Evolutionary conservation across 2,329 filamentous ascomycete species (phyloP).

Genomic region (Gaeumannomyces tritici): DNA sequence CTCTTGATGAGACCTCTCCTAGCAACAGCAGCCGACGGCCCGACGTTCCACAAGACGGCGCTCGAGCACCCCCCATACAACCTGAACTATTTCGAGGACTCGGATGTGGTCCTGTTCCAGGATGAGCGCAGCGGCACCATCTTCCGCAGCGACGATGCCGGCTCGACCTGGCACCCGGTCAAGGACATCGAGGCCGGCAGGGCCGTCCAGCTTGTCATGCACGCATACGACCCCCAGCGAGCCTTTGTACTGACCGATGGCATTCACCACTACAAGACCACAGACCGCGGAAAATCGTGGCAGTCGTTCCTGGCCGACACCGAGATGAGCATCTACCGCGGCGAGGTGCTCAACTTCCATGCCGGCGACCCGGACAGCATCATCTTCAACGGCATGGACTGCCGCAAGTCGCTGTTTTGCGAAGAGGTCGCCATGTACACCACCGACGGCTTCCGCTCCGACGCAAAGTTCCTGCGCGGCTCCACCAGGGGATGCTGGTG

Average conservation of each 20-base stretch:
- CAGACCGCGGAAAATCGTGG: conserved; percentile 78
- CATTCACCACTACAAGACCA: conserved; percentile 71
- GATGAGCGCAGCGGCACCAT: conserved; percentile 55
- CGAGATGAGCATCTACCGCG: conserved; percentile 43
- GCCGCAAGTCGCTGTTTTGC: conserved; percentile 49
- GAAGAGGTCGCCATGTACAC: conserved; percentile 64
- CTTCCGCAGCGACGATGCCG: conserved; percentile 73
- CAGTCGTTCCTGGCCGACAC: conserved; percentile 56
- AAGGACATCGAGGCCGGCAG: conserved; percentile 54
- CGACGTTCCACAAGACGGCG: conserved; percentile 52
- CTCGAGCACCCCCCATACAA: conserved; percentile 59
- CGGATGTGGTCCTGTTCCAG: conserved; percentile 69
- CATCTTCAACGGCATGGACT: conserved; percentile 70
- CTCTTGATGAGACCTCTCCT: conserved; percentile 25
- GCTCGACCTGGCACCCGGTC: conserved; percentile 63
- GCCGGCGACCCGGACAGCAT: conserved; percentile 75
- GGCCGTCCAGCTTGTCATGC: conserved; percentile 58
- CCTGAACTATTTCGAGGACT: conserved; percentile 86
- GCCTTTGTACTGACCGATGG: conserved; percentile 70
- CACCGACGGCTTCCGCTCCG: conserved; percentile 68
- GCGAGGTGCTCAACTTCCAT: conserved; percentile 62
- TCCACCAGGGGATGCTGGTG: conserved; percentile 74
- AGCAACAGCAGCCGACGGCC: conserved; percentile 50
- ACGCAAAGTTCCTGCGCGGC: conserved; percentile 53
- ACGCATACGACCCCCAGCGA: conserved; percentile 66